Evolutionary conservation across 179 eudicot species (phyloP), one percentile per base, ranked within the genome.

Genomic region (Silene noctiflora): DNA sequence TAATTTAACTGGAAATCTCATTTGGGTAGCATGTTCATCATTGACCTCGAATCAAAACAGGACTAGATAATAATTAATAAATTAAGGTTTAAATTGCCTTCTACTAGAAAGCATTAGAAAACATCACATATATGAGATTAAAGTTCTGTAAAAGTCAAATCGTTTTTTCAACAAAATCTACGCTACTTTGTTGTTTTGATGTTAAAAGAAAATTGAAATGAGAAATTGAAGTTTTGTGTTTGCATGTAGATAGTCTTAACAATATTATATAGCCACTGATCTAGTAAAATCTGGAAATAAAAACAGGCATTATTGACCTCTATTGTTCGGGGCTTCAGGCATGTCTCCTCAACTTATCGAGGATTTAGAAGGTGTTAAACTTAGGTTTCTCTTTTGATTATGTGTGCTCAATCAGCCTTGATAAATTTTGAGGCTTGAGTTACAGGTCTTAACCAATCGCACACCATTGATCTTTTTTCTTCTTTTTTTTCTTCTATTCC

Each of bases 51-150:
- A 59, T 59, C 4, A 20, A 59, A 59, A 20, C 16, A 27, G 10
- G 24, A 20, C 24, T 59, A 19, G 22, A 27, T 27, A n/a, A n/a
- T 60, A n/a, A n/a, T 60, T 60, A n/a, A 14, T 60, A 60, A 60
- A 19, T 21, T 60, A 19, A 21, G 64, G 59, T 10, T 65, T 27
- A 14, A 27, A 31, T 29, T 65, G 7, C 9, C 6, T 31, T 25
- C 46, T 65, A 65, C 69, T 65, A 63, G 33, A 63, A 63, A 63
- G 17, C 35, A 63, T 63, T 25, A 63, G 25, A 3, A 62, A 62
- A 62, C 33, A 22, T 62, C 42, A 59, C 22, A 59, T 59, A n/a
- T 59, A 59, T 20, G 11, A n/a, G 10, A n/a, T 59, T 4, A n/a
- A 19, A 59, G 24, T 59, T 59, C 22, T n/a, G 24, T 20, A n/a